Evolutionary conservation across 805 yeast species (phyloP).

Genomic region (Spathaspora hagerdaliae): DNA sequence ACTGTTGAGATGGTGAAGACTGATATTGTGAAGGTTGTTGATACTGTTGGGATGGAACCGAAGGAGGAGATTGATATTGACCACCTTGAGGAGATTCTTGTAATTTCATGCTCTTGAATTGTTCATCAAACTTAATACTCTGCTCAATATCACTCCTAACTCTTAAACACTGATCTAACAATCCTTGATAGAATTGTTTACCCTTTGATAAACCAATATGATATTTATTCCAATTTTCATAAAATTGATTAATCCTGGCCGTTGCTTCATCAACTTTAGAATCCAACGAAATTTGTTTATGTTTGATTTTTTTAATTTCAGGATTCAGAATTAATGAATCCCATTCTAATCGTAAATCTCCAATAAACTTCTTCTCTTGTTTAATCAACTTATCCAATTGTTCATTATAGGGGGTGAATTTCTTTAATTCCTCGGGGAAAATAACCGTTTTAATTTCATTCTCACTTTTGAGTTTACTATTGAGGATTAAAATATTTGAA

Average conservation of each 20-base stretch:
- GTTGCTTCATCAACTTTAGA: slow-evolving; percentile 28
- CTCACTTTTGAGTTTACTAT: slow-evolving; percentile 51
- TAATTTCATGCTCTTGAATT: background rate
- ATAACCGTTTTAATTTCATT: slow-evolving; percentile 51
- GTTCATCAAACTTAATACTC: background rate
- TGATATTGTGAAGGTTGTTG: slow-evolving; percentile 6
- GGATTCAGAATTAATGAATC: slow-evolving; percentile 19
- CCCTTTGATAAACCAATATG: slow-evolving; percentile 61
- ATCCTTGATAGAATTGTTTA: slow-evolving; percentile 54
- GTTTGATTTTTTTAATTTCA: slow-evolving; percentile 38
- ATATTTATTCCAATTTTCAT: slow-evolving; percentile 52
- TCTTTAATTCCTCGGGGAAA: slow-evolving; percentile 69
- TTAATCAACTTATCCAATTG: slow-evolving; percentile 67
- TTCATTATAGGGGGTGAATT: slow-evolving; percentile 65
- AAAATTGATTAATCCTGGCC: slow-evolving; percentile 43
- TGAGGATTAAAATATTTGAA: slow-evolving; percentile 66
- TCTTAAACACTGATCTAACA: slow-evolving; percentile 24
- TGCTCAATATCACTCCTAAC: slow-evolving; percentile 1
- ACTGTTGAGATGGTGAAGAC: background rate
- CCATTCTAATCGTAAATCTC: slow-evolving; percentile 28
- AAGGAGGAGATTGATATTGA: background rate
- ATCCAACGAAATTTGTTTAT: slow-evolving; percentile 36
- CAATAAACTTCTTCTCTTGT: slow-evolving; percentile 53
- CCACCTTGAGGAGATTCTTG: background rate
- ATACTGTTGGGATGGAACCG: background rate